Conservation (phyloP, 306 rosid species). For the Albizia julibrissin region DNA sequence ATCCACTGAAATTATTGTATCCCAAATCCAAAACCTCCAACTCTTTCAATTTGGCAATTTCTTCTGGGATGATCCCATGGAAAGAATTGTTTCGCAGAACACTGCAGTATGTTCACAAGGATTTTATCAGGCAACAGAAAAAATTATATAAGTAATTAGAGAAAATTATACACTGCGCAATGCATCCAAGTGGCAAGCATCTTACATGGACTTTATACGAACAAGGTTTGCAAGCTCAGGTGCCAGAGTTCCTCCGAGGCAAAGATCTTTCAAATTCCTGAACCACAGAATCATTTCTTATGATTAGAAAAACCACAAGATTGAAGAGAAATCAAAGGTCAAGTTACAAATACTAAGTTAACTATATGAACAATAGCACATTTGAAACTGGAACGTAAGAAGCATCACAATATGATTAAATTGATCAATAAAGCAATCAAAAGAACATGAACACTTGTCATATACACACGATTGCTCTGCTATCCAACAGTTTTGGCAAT, state of each 20-base stretch:
- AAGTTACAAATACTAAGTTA: not conserved
- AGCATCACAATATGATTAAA: not conserved
- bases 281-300: not conserved
- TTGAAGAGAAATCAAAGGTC: not conserved
- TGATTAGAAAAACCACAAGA: not conserved
- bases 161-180: constrained; percentile 1
- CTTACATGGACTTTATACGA: constrained; percentile 66
- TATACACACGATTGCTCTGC: not conserved
- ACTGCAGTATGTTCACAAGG: constrained; percentile 46
- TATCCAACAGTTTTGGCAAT: not conserved
- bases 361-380: not conserved
- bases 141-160: not conserved
- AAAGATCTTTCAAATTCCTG: constrained; percentile 65
- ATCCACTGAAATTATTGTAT: constrained; percentile 72
- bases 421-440: not conserved
- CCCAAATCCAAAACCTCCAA: constrained; percentile 93
- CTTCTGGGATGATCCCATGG: constrained; percentile 67
- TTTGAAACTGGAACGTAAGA: not conserved
- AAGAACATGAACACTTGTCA: not conserved
- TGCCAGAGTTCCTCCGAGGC: constrained; percentile 61
- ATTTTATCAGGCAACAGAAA: constrained; percentile 29
- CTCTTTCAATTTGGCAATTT: constrained; percentile 60
- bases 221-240: constrained; percentile 51
- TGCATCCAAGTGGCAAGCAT: not conserved
- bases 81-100: constrained; percentile 84